Evolutionary conservation across 2,329 filamentous ascomycete species (phyloP).

Genomic region (Hypoxylon sp.): DNA sequence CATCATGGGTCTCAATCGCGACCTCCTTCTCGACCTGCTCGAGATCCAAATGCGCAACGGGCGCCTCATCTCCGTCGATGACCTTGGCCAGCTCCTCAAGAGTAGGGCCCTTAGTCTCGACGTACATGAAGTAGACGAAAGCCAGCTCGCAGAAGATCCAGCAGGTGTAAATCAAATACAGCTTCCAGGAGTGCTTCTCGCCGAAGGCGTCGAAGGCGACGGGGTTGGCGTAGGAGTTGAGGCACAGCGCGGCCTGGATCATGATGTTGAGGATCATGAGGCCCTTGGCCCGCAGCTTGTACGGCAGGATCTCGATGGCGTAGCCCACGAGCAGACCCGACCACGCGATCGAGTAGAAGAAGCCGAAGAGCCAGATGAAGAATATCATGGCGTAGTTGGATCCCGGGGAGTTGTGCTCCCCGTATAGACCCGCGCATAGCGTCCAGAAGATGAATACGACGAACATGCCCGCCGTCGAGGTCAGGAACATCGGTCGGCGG

Average conservation of each 20-base stretch:
- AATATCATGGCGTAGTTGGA: constrained; percentile 61
- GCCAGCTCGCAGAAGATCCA: constrained; percentile 70
- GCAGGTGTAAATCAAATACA: constrained; percentile 70
- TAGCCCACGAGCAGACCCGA: constrained; percentile 70
- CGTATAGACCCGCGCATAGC: constrained; percentile 62
- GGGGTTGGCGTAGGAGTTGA: constrained; percentile 70
- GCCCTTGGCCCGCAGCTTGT: constrained; percentile 66
- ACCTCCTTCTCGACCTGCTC: constrained; percentile 63
- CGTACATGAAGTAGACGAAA: constrained; percentile 69
- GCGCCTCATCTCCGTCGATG: constrained; percentile 73
- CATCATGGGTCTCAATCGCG: constrained; percentile 49
- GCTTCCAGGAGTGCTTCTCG: constrained; percentile 63
- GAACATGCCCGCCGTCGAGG: constrained; percentile 61
- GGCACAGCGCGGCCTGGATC: constrained; percentile 68
- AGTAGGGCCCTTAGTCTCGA: constrained; percentile 75
- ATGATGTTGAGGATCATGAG: constrained; percentile 70
- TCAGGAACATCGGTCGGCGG: constrained; percentile 69
- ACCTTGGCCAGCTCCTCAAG: constrained; percentile 77
- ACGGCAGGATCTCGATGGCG: constrained; percentile 66
- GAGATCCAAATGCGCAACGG: constrained; percentile 63
- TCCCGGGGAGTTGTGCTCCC: constrained; percentile 56
- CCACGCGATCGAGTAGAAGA: constrained; percentile 70
- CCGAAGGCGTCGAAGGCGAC: constrained; percentile 65
- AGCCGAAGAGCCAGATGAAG: constrained; percentile 65
- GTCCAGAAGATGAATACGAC: constrained; percentile 67